phyloP scores from a whole-genome alignment of 2,329 filamentous ascomycete species.

The Penicillium concentricum region DNA sequence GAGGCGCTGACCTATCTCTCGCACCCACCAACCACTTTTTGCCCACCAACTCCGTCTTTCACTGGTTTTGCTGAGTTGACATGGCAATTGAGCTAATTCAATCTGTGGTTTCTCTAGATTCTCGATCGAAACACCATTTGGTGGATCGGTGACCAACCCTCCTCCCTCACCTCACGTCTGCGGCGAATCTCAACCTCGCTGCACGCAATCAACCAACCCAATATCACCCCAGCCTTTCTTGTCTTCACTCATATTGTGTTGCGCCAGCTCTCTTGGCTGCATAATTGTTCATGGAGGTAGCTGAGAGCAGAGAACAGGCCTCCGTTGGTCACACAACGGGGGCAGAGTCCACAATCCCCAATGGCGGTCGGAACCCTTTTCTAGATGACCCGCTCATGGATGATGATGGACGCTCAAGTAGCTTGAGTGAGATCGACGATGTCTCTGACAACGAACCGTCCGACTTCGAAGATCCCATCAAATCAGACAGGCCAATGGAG shows the following conservation, averaged over 20 bases:
- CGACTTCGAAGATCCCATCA: constrained; percentile 50
- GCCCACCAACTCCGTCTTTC: constrained; percentile 11
- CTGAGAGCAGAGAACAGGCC: constrained; percentile 36
- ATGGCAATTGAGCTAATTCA: constrained; percentile 30
- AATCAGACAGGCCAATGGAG: constrained; percentile 58
- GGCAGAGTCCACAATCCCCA: constrained; percentile 34
- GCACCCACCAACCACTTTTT: constrained; percentile 21
- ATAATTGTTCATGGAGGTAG: constrained; percentile 39
- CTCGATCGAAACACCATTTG: constrained; percentile 8
- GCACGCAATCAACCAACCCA: constrained; percentile 17
- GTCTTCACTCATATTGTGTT: neutral
- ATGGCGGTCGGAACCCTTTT: constrained; percentile 37
- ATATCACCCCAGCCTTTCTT: neutral
- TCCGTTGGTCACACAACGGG: constrained; percentile 36
- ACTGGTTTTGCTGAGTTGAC: constrained; percentile 9
- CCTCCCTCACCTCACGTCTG: constrained; percentile 15
- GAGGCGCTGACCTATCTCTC: constrained; percentile 24
- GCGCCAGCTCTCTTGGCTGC: constrained; percentile 1
- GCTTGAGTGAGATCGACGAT: constrained; percentile 88
- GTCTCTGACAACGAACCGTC: constrained; percentile 64
- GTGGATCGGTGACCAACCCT: constrained; percentile 21
- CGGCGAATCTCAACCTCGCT: constrained; percentile 17
- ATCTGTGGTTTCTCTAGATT: constrained; percentile 22
- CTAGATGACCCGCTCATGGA: constrained; percentile 47
- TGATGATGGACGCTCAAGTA: constrained; percentile 78